A percentile compares a stretch with the other conserved stretches of the same genome.
These are phyloP conservation scores for Aspergillus ibericus DNA, from an alignment of 2,329 filamentous ascomycete species.

Conservation along the genomic window DNA sequence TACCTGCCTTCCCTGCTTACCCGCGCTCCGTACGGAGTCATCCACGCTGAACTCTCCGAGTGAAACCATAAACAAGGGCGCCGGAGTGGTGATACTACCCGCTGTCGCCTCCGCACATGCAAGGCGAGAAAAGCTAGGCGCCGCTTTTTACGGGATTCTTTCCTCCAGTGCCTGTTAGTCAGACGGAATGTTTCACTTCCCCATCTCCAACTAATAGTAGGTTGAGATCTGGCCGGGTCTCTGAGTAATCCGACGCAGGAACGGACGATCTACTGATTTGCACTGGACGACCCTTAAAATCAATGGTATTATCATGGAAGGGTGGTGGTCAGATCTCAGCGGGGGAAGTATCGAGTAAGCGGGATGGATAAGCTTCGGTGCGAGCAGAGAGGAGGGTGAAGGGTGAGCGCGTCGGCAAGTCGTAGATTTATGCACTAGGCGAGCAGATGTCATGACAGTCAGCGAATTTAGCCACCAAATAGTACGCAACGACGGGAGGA, in stretches of 20 bases:
- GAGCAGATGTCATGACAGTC: not conserved
- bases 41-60: not conserved
- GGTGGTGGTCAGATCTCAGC: not conserved
- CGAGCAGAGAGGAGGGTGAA: not conserved
- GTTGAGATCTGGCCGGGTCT: conserved; percentile 17
- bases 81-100: not conserved
- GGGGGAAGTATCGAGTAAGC: not conserved
- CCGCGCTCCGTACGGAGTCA: not conserved
- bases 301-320: not conserved
- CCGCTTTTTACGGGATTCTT: not conserved
- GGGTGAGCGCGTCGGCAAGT: not conserved
- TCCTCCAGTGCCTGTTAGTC: conserved; percentile 2
- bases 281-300: not conserved
- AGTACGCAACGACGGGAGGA: not conserved
- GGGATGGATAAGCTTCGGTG: not conserved
- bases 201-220: not conserved
- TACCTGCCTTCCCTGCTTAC: not conserved
- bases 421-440: not conserved
- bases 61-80: not conserved
- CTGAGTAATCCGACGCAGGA: conserved; percentile 16
- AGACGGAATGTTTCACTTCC: conserved; percentile 10
- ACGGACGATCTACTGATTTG: conserved; percentile 12
- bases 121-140: not conserved
- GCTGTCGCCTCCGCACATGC: conserved; percentile 1
- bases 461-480: not conserved